These are phyloP conservation scores for Trichosporon asahii DNA, from an alignment of 1,284 basidiomycete genomes.

Conservation along the genomic window DNA sequence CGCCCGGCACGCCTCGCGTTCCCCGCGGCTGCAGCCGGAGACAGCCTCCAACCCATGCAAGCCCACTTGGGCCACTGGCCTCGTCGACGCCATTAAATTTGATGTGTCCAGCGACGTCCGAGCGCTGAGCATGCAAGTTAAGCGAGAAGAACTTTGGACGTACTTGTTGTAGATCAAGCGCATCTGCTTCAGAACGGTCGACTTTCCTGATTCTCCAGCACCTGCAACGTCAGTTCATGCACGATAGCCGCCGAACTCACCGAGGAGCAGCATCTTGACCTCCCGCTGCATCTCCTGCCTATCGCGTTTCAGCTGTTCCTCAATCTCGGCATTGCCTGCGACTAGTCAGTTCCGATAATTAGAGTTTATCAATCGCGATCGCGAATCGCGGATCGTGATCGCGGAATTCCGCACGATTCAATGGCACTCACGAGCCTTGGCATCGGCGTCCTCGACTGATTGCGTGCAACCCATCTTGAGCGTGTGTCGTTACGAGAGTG, in stretches of 20 bases:
- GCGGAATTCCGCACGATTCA: background rate
- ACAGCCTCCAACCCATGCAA: background rate
- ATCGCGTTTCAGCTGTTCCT: constrained; percentile 90
- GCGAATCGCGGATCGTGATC: background rate
- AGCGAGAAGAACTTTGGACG: constrained; percentile 13
- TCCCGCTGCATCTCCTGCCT: constrained; percentile 88
- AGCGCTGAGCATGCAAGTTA: background rate
- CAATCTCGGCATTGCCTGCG: constrained; percentile 81
- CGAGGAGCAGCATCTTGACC: constrained; percentile 74
- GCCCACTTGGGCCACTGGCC: background rate
- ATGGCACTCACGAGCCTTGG: constrained; percentile 47
- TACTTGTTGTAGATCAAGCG: constrained; percentile 76
- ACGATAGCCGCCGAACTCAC: constrained; percentile 38
- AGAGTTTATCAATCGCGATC: background rate
- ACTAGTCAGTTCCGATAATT: constrained; percentile 10
- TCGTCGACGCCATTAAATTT: background rate
- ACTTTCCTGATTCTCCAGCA: constrained; percentile 86
- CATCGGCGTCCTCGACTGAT: constrained; percentile 52
- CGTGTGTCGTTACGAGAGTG: background rate
- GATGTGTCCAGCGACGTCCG: background rate
- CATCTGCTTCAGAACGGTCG: constrained; percentile 94
- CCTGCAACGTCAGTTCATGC: constrained; percentile 13
- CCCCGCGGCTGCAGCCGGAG: background rate
- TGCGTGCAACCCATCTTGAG: constrained; percentile 53
- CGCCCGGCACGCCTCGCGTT: background rate